These are phyloP conservation scores for Scutellaria galericulata DNA, from an alignment of 257 asterid species.

Conservation along the genomic window DNA sequence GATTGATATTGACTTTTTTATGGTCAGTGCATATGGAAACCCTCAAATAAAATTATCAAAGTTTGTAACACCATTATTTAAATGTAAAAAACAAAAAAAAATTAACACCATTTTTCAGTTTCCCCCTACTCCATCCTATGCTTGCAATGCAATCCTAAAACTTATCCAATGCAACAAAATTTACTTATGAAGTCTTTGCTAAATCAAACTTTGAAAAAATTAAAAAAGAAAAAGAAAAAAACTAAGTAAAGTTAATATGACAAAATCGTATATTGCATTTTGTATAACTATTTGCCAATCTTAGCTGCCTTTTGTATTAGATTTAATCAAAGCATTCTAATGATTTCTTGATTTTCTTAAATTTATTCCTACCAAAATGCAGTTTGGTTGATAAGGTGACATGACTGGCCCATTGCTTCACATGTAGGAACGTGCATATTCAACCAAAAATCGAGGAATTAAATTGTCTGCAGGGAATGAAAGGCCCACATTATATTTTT, in stretches of 20 bases:
- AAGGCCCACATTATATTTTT: slow-evolving; percentile 18
- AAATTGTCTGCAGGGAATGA: not conserved
- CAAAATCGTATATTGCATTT: not conserved
- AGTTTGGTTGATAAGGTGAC: not conserved
- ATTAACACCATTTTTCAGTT: no score
- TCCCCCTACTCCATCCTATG: no score
- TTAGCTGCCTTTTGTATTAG: not conserved
- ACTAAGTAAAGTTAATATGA: not conserved
- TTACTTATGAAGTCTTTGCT: no score
- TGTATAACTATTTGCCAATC: not conserved
- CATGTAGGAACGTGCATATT: slow-evolving; percentile 38
- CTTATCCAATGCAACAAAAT: no score
- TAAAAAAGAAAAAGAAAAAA: not conserved
- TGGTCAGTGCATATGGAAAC: no score
- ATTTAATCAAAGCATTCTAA: not conserved
- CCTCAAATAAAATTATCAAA: no score
- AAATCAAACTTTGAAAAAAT: no score
- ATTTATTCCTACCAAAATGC: not conserved
- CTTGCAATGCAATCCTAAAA: no score
- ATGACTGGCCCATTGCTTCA: slow-evolving; percentile 11
- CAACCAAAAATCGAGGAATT: not conserved
- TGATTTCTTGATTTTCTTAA: not conserved
- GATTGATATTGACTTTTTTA: no score
- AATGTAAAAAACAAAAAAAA: no score
- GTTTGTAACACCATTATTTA: no score